Evolutionary conservation across 495 filamentous ascomycete species (phyloP), one percentile per base, ranked within the genome.

Genomic region (Aspergillus carlsbadensis): DNA sequence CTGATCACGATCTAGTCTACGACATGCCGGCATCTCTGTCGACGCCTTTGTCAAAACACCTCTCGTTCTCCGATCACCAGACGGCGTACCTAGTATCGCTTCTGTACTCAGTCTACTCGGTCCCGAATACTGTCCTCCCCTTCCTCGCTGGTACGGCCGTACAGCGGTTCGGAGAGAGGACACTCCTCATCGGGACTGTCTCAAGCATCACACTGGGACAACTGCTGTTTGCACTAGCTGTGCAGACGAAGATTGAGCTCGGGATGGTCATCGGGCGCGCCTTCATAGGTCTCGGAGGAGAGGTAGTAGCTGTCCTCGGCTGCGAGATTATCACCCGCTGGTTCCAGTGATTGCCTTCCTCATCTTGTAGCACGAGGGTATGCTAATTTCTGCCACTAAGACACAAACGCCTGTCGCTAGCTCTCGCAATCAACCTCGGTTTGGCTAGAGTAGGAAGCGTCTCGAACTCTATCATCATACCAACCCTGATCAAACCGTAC

Each of bases 311-410:
- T 40, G 52, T 55, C 20, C 20, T 55, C 7, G 52, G 41, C 22
- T 33, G n/a, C 21, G 43, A 55, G 33, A 46, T 55, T 14, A 35
- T 47, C 52, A 55, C 52, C n/a, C 40, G 52, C 10, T 55, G 41
- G 41, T 55, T 55, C 41, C 41, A 37, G 52, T 55, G 47, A 50
- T 39, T 37, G 20, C 47, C 47, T 33, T 36, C 15, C 6, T 50
- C 34, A 7, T 29, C 10, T 4, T 24, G 5, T 21, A 21, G 21
- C 14, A 10, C 42, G 1, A 8, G 26, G 26, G 8, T 29, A 26
- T 11, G 42, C 42, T 45, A n/a, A 45, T 31, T 22, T 6, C 21
- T 45, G 4, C 3, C 42, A 17, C 10, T 5, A 6, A 50, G 47
- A 39, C 18, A 50, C n/a, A 37, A 39, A 10, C 36, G 21, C 4